Evolutionary conservation across 139 green algal species (phyloP).

Genomic region (Coccomyxa sp.): DNA sequence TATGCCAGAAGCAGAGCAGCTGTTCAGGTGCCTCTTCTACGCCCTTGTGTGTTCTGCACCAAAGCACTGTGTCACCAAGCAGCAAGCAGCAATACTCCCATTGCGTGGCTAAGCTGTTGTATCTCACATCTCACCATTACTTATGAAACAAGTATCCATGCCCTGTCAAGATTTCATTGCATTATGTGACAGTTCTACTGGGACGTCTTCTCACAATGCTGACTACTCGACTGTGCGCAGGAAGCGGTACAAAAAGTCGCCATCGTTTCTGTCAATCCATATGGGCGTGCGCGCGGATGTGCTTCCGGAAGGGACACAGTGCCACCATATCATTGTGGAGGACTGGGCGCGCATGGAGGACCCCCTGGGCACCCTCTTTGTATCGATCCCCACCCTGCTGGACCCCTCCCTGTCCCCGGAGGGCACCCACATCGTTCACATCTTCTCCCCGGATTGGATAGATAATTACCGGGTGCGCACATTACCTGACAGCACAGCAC

Average conservation of each 20-base stretch:
- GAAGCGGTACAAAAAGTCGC: constrained; percentile 86
- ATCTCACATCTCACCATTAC: too few relatives aligned
- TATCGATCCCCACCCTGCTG: constrained; percentile 89
- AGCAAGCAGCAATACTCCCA: too few relatives aligned
- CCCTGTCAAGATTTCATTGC: too few relatives aligned
- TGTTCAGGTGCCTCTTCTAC: constrained; percentile 21
- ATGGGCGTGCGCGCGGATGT: constrained; percentile 76
- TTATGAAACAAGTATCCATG: too few relatives aligned
- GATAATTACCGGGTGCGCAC: constrained; percentile 68
- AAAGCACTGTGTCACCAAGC: too few relatives aligned
- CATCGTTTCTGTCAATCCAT: constrained; percentile 92
- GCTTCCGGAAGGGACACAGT: constrained; percentile 63
- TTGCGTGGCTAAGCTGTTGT: too few relatives aligned
- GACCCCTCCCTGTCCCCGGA: constrained; percentile 80
- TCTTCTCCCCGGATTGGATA: constrained; percentile 95
- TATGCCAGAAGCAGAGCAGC: constrained; percentile 63
- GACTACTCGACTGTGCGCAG: constrained; percentile 7
- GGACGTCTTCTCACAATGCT: too few relatives aligned
- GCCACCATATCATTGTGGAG: constrained; percentile 94
- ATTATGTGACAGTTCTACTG: too few relatives aligned
- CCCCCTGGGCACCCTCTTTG: constrained; percentile 85
- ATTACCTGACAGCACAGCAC: constrained; percentile 33
- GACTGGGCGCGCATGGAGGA: constrained; percentile 83
- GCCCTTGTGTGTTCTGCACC: not conserved
- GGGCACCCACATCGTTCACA: constrained; percentile 83